These are phyloP conservation scores for Centella asiatica DNA, from an alignment of 129 eudicot genomes.

Conservation along the genomic window DNA sequence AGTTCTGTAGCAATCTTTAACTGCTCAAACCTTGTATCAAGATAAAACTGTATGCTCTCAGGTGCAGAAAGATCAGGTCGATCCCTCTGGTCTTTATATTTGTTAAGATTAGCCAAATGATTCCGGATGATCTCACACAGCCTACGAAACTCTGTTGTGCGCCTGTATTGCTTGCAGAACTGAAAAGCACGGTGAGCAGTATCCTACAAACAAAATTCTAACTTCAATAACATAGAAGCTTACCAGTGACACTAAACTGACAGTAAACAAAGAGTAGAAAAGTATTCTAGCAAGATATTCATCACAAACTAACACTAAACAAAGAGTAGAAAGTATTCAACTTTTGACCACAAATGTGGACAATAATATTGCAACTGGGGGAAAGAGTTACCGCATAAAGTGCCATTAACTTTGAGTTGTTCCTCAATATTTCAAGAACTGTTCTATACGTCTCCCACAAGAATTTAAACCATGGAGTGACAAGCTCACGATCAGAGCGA, in stretches of 20 bases:
- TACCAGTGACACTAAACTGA: too few relatives aligned
- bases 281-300: too few relatives aligned
- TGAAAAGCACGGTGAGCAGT: slow-evolving; percentile 95
- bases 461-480: slow-evolving; percentile 91
- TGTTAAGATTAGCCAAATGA: slow-evolving; percentile 89
- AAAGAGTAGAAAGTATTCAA: not conserved
- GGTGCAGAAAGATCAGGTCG: slow-evolving; percentile 91
- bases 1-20: slow-evolving; percentile 95
- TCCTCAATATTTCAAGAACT: slow-evolving; percentile 73
- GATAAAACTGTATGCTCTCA: slow-evolving; percentile 81
- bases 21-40: slow-evolving; percentile 93
- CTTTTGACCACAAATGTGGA: not conserved
- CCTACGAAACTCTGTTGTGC: slow-evolving; percentile 84
- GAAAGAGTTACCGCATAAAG: slow-evolving; percentile 57
- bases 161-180: slow-evolving; percentile 92
- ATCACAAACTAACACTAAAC: too few relatives aligned
- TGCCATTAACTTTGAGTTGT: slow-evolving; percentile 77
- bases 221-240: too few relatives aligned
- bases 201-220: slow-evolving; percentile 55
- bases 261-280: too few relatives aligned
- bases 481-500: slow-evolving; percentile 89
- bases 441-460: slow-evolving; percentile 94
- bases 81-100: slow-evolving; percentile 89
- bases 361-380: not conserved
- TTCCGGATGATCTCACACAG: slow-evolving; percentile 94